Evolutionary conservation across 1,284 basidiomycete species (phyloP).

Genomic region (Ustilago esculenta): DNA sequence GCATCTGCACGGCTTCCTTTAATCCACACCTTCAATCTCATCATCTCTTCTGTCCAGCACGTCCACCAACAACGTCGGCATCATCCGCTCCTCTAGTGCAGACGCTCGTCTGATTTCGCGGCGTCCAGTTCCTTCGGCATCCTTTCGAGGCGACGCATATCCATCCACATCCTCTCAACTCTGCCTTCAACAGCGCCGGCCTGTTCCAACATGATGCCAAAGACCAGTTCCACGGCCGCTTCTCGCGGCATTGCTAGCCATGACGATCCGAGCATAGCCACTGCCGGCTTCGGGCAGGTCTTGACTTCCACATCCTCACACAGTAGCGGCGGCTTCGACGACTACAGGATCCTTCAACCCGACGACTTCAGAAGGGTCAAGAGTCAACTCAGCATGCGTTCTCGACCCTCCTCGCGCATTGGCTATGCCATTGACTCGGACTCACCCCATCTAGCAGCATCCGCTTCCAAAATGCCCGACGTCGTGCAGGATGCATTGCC

Average conservation of each 20-base stretch:
- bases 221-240: background rate
- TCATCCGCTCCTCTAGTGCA: no score
- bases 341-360: conserved; percentile 29
- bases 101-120: no score
- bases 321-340: conserved; percentile 4
- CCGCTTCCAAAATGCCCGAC: background rate
- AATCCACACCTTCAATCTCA: no score
- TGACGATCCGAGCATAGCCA: background rate
- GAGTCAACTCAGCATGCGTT: conserved; percentile 14
- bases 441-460: background rate
- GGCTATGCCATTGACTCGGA: background rate
- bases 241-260: conserved; percentile 3
- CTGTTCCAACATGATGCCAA: no score
- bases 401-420: conserved; percentile 16
- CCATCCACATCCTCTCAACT: no score
- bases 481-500: background rate
- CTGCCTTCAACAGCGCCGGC: no score
- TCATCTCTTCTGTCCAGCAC: no score
- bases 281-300: conserved; percentile 2
- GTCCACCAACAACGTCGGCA: no score
- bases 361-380: conserved; percentile 35
- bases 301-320: conserved; percentile 9
- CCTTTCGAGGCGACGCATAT: no score
- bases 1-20: no score
- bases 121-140: no score